Percentiles rank a stretch among this genome's conserved stretches.
phyloP scores from a whole-genome alignment of 1,284 basidiomycete genomes.

The Ganoderma lingzhi region DNA sequence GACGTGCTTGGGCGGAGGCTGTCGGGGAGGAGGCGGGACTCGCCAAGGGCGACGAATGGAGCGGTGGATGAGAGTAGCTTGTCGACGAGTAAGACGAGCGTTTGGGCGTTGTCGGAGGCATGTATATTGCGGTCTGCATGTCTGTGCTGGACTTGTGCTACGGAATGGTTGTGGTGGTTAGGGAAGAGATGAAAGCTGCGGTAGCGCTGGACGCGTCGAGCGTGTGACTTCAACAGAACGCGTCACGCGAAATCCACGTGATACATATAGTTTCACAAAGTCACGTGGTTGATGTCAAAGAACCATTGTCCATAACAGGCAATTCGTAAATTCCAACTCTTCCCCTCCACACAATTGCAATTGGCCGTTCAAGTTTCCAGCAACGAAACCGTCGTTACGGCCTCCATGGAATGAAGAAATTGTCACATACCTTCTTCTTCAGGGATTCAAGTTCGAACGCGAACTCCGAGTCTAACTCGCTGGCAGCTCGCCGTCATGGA shows the following conservation, averaged over 20 bases:
- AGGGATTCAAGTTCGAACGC: background rate
- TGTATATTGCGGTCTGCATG: slow-evolving; percentile 24
- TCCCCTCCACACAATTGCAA: background rate
- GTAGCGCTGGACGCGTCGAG: slow-evolving; percentile 1
- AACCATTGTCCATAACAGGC: background rate
- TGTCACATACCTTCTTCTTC: background rate
- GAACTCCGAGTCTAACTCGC: background rate
- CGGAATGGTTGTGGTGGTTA: background rate
- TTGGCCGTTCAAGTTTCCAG: background rate
- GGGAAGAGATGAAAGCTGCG: background rate
- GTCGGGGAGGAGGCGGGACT: slow-evolving; percentile 37
- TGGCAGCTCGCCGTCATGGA: background rate
- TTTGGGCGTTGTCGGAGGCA: slow-evolving; percentile 26
- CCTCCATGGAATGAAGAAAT: background rate
- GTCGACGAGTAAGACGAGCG: slow-evolving; percentile 13
- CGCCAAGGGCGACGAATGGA: slow-evolving; percentile 40
- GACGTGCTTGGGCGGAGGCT: slow-evolving; percentile 34
- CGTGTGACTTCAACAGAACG: slow-evolving; percentile 8
- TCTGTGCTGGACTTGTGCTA: background rate
- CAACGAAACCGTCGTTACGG: background rate
- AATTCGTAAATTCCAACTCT: background rate
- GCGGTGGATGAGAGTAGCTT: slow-evolving; percentile 27
- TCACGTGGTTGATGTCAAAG: background rate
- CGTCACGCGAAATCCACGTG: background rate
- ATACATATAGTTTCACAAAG: background rate